These are phyloP conservation scores for Calcarisporium arbuscula DNA, from an alignment of 2,329 filamentous ascomycete genomes.

Conservation along the genomic window DNA sequence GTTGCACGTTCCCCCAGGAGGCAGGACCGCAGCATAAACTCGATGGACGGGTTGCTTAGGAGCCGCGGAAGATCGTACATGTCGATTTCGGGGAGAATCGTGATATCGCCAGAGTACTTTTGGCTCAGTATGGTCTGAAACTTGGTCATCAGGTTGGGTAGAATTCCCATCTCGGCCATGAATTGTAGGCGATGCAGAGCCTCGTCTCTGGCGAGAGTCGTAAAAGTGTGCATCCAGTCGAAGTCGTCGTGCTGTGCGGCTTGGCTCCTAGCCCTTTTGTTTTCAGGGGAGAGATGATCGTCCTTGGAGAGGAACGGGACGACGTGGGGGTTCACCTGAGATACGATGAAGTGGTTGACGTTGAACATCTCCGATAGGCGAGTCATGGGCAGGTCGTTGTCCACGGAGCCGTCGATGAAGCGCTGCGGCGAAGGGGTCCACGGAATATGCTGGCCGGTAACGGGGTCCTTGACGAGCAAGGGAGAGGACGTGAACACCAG, in stretches of 20 bases:
- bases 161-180: constrained; percentile 71
- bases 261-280: constrained; percentile 17
- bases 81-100: constrained; percentile 76
- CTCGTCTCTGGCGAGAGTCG: constrained; percentile 71
- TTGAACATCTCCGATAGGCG: constrained; percentile 93
- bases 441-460: constrained; percentile 67
- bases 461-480: constrained; percentile 76
- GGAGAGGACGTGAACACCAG: constrained; percentile 75
- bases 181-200: constrained; percentile 74
- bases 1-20: constrained; percentile 77
- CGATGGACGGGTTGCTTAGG: constrained; percentile 74
- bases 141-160: constrained; percentile 74
- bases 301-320: constrained; percentile 78
- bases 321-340: constrained; percentile 92
- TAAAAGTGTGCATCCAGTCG: constrained; percentile 60
- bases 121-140: constrained; percentile 77
- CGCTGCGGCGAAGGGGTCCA: constrained; percentile 83
- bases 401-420: constrained; percentile 93
- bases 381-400: constrained; percentile 89
- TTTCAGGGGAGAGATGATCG: constrained; percentile 45
- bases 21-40: constrained; percentile 79
- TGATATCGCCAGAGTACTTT: constrained; percentile 92
- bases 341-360: constrained; percentile 96
- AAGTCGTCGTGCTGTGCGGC: constrained; percentile 30
- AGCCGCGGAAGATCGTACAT: constrained; percentile 69